A percentile compares a stretch with the other conserved stretches of the same genome.
These are phyloP conservation scores for Anthracocystis setariae DNA, from an alignment of 1,284 basidiomycete genomes.

Conservation along the genomic window DNA sequence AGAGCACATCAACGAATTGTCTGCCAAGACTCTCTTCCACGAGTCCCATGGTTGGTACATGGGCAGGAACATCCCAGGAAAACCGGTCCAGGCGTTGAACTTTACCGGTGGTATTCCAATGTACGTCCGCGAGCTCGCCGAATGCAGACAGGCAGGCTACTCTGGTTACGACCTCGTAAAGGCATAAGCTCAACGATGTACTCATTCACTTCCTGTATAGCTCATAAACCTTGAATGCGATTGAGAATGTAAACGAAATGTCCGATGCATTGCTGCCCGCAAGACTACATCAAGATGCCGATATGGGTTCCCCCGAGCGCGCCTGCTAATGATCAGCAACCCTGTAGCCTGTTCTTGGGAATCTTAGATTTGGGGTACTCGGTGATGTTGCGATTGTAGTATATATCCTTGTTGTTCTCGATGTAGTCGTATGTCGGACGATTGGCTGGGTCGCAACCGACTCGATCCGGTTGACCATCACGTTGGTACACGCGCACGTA, in stretches of 20 bases:
- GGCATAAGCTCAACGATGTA: slow-evolving; percentile 15
- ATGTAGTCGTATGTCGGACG: slow-evolving; percentile 66
- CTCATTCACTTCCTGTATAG: too few relatives aligned
- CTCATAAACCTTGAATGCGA: too few relatives aligned
- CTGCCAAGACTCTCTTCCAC: slow-evolving; percentile 51
- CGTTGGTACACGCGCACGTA: slow-evolving; percentile 71
- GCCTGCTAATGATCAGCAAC: slow-evolving; percentile 34
- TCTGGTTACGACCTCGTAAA: slow-evolving; percentile 36
- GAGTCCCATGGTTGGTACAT: slow-evolving; percentile 55
- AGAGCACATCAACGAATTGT: slow-evolving; percentile 51
- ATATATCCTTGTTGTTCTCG: slow-evolving; percentile 60
- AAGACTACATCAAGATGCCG: too few relatives aligned
- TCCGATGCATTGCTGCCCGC: slow-evolving; percentile 2
- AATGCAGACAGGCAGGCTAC: slow-evolving; percentile 34
- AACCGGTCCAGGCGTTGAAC: slow-evolving; percentile 48
- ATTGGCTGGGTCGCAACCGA: slow-evolving; percentile 63
- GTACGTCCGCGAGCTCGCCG: slow-evolving; percentile 47
- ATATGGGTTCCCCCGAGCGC: too few relatives aligned
- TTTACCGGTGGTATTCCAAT: slow-evolving; percentile 50
- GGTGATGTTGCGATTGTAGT: slow-evolving; percentile 62
- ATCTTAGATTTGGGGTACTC: slow-evolving; percentile 44
- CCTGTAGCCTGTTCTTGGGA: slow-evolving; percentile 38
- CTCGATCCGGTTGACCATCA: slow-evolving; percentile 65
- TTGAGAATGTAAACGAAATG: neutral
- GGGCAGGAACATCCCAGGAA: slow-evolving; percentile 49